These are phyloP conservation scores for Hyphopichia khmerensis DNA, from an alignment of 1,139 yeast genomes.

Conservation along the genomic window DNA sequence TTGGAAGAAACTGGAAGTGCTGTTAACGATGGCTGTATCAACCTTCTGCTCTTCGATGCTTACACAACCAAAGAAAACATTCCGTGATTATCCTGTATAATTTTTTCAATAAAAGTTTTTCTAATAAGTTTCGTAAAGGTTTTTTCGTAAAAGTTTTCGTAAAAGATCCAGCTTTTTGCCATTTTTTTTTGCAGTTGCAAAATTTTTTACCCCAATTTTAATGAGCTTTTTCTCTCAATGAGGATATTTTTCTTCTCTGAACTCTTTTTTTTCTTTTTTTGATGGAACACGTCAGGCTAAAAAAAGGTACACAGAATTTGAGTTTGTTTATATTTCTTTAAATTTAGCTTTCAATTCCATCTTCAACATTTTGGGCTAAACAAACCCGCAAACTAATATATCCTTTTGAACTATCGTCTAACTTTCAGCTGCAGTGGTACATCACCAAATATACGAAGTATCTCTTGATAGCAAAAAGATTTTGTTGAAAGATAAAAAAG, in stretches of 20 bases:
- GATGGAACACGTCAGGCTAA: not conserved
- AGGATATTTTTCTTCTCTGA: not conserved
- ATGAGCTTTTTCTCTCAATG: not conserved
- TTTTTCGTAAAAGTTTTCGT: not conserved
- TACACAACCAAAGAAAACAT: conserved; percentile 71
- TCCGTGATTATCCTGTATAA: conserved; percentile 19
- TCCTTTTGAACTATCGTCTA: too few relatives aligned
- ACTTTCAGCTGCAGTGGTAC: not conserved
- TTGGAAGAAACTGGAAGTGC: conserved; percentile 64
- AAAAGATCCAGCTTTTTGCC: not conserved
- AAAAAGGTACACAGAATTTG: not conserved
- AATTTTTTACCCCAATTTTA: not conserved
- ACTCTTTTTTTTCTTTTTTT: not conserved
- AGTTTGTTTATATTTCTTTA: not conserved
- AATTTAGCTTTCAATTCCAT: not conserved
- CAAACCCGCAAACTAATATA: too few relatives aligned
- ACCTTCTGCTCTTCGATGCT: conserved; percentile 74
- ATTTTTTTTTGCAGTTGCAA: not conserved
- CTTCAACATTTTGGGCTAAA: too few relatives aligned
- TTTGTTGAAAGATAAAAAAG: not conserved
- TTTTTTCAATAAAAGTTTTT: too few relatives aligned
- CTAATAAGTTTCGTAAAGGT: too few relatives aligned
- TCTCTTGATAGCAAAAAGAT: too few relatives aligned
- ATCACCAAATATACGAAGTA: not conserved
- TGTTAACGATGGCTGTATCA: conserved; percentile 67